phyloP scores from a whole-genome alignment of 192 early-diverging fungal genomes.

The Coemansia sp. region DNA sequence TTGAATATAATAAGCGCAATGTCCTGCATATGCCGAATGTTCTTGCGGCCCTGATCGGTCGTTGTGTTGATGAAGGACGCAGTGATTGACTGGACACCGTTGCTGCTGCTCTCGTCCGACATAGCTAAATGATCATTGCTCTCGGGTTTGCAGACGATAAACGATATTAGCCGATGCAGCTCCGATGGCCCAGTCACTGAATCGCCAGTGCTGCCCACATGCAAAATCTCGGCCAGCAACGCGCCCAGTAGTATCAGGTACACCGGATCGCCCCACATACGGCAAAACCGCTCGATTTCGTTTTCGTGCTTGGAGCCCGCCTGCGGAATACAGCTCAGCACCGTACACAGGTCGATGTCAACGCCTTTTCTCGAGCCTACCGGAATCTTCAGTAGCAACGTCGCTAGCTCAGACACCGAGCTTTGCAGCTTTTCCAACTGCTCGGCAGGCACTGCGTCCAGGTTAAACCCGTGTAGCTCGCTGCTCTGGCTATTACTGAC shows the following conservation, averaged over 20 bases:
- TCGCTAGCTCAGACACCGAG: constrained; percentile 22
- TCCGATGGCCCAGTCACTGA: constrained; percentile 3
- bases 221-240: constrained; percentile 16
- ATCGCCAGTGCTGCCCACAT: not conserved
- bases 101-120: no score
- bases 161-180: constrained; percentile 13
- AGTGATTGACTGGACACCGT: not conserved
- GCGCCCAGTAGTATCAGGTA: constrained; percentile 21
- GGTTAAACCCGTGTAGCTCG: not conserved
- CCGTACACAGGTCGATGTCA: not conserved
- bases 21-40: constrained; percentile 13
- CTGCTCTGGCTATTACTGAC: no score
- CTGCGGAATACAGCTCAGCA: constrained; percentile 8
- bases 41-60: constrained; percentile 13
- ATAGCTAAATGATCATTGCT: no score
- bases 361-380: not conserved
- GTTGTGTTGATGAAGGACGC: not conserved
- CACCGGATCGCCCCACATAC: constrained; percentile 33
- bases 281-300: constrained; percentile 36
- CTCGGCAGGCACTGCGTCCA: constrained; percentile 1
- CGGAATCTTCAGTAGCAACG: constrained; percentile 21
- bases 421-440: constrained; percentile 9
- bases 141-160: no score
- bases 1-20: constrained; percentile 9
- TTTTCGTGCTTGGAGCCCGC: constrained; percentile 10